Evolutionary conservation across 495 filamentous ascomycete species (phyloP).

Genomic region (Bacidia rubella): DNA sequence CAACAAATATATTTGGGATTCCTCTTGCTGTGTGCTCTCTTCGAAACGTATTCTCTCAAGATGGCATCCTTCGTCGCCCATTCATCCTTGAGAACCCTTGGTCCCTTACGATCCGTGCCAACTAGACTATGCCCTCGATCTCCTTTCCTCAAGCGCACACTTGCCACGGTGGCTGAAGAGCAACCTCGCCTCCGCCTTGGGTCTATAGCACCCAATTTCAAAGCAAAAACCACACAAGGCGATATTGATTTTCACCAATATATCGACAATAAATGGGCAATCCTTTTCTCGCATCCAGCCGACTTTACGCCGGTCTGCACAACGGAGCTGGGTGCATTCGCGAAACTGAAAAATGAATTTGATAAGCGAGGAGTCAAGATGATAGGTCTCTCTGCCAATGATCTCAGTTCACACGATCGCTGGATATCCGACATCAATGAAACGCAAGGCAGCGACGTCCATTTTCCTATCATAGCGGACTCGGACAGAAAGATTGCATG

Average conservation of each 20-base stretch:
- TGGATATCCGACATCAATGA: constrained; percentile 61
- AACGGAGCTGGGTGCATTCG: constrained; percentile 55
- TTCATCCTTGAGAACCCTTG: constrained; percentile 1
- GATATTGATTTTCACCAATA: constrained; percentile 52
- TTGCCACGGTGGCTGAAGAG: constrained; percentile 25
- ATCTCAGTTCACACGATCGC: constrained; percentile 40
- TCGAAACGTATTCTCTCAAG: background rate
- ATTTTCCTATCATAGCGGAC: constrained; percentile 60
- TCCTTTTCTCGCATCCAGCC: constrained; percentile 57
- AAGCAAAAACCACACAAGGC: constrained; percentile 50
- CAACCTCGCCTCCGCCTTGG: constrained; percentile 51
- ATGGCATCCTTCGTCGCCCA: constrained; percentile 8
- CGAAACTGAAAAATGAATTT: constrained; percentile 49
- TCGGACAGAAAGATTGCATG: constrained; percentile 50
- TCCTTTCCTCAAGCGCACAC: constrained; percentile 22
- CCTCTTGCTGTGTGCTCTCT: background rate
- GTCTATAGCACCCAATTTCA: constrained; percentile 50
- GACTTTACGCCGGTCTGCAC: constrained; percentile 63
- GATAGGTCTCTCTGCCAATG: constrained; percentile 53
- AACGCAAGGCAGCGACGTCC: constrained; percentile 37
- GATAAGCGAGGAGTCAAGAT: constrained; percentile 50
- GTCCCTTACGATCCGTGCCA: background rate
- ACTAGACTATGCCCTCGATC: constrained; percentile 5
- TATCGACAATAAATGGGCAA: constrained; percentile 46
- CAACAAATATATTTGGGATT: too few species aligned